Conservation (phyloP, 2,329 filamentous ascomycete genomes). For the Fusarium sp. region DNA sequence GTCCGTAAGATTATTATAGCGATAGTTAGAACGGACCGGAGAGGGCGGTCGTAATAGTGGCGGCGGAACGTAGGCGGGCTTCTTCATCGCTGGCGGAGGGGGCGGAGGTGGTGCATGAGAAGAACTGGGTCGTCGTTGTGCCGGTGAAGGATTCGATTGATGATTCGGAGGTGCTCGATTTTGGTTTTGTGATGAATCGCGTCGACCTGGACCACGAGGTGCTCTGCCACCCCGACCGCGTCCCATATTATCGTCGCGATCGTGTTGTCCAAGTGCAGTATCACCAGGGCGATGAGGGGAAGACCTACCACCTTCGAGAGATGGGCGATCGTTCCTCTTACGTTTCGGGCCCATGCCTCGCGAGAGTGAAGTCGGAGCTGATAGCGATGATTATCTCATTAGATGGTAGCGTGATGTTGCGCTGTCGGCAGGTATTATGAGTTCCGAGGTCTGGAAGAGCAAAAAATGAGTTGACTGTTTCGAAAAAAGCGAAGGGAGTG, state of each 20-base stretch:
- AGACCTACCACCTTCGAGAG: slow-evolving; percentile 66
- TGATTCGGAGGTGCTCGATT: slow-evolving; percentile 48
- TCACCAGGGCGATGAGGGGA: slow-evolving; percentile 74
- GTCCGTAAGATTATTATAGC: slow-evolving; percentile 82
- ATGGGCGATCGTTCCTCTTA: slow-evolving; percentile 68
- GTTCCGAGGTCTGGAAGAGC: slow-evolving; percentile 25
- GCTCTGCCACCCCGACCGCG: slow-evolving; percentile 61
- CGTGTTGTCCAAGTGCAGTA: slow-evolving; percentile 68
- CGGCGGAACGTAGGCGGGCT: slow-evolving; percentile 39
- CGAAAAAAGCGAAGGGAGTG: slow-evolving; percentile 14
- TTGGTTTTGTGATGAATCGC: slow-evolving; percentile 63
- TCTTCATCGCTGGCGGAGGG: slow-evolving; percentile 42
- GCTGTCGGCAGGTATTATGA: slow-evolving; percentile 10
- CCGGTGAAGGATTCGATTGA: slow-evolving; percentile 44
- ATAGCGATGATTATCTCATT: slow-evolving; percentile 53
- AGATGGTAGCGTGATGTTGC: slow-evolving; percentile 37
- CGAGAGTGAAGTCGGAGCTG: slow-evolving; percentile 32
- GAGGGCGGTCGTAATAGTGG: slow-evolving; percentile 48
- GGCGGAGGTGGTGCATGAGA: slow-evolving; percentile 44
- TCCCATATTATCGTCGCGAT: slow-evolving; percentile 65
- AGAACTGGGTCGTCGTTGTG: slow-evolving; percentile 43
- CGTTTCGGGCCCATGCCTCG: slow-evolving; percentile 69
- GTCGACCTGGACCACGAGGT: slow-evolving; percentile 63
- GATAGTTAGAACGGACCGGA: slow-evolving; percentile 66
- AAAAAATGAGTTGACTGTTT: slow-evolving; percentile 37